Evolutionary conservation across 768 basidiomycete genomes (phyloP).

Genomic region (Boletus rufocinnamomeus): DNA sequence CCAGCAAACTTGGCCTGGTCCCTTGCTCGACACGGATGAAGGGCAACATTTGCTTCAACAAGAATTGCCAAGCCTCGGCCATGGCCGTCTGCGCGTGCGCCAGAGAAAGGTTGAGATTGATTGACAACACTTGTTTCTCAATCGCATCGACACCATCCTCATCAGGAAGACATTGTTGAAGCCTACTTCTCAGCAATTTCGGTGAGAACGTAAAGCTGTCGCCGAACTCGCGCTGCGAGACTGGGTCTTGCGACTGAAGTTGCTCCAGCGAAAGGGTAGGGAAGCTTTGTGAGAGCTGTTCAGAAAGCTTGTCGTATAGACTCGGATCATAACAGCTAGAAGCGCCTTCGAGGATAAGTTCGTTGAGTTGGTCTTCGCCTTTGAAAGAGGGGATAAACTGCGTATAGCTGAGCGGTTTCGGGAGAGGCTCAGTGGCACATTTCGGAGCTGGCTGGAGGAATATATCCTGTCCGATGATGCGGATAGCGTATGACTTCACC

Average conservation of each 20-base stretch:
- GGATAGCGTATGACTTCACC: constrained; percentile 73
- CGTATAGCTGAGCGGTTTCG: constrained; percentile 61
- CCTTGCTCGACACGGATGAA: constrained; percentile 63
- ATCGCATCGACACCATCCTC: constrained; percentile 48
- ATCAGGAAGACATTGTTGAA: constrained; percentile 42
- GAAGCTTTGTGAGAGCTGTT: constrained; percentile 52
- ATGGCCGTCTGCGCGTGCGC: constrained; percentile 75
- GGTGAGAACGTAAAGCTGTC: constrained; percentile 76
- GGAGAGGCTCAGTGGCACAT: constrained; percentile 35
- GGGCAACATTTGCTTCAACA: constrained; percentile 64
- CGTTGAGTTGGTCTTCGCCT: constrained; percentile 62
- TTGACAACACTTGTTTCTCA: constrained; percentile 62
- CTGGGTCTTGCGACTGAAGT: constrained; percentile 60
- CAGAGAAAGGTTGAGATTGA: constrained; percentile 88
- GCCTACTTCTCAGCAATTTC: constrained; percentile 56
- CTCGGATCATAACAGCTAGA: constrained; percentile 71
- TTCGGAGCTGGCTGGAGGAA: constrained; percentile 55
- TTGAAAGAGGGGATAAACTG: constrained; percentile 59
- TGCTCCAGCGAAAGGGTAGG: constrained; percentile 64
- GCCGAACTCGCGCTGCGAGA: constrained; percentile 74
- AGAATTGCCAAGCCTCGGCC: constrained; percentile 74
- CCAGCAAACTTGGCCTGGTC: constrained; percentile 56
- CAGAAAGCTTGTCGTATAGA: constrained; percentile 63
- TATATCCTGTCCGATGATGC: constrained; percentile 75
- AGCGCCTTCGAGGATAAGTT: constrained; percentile 68